Base-by-base conservation (phyloP, 768 basidiomycete species). In the Amanita polypyramis region DNA sequence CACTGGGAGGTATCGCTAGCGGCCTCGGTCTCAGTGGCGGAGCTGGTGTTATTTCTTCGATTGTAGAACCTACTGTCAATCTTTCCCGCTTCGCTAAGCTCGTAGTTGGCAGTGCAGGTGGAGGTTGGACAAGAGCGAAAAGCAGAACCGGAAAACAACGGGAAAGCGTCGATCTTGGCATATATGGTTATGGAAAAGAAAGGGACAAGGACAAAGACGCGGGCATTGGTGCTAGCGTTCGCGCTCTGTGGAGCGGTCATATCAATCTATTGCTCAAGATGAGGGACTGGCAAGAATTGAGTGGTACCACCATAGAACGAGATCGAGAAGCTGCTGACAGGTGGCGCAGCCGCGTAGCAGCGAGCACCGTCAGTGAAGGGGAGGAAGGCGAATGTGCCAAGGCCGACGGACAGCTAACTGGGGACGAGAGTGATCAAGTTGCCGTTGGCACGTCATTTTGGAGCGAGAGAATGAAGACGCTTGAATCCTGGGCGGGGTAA, bases 41-140 rank as follows among this genome's bases (percentile, higher is more conserved):
- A n/a, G 58, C 57, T 46, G 51, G 58, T 40, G 58, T 58, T 34
- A 65, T 73, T 5, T 67, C 71, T 3, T 61, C 65, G 42, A 60
- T 79, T n/a, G 54, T 70, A 30, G 68, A 68, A 10, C 65, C 72
- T 27, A 77, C 74, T 7, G 57, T 68, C 7, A 80, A 86, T 54
- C 57, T 88, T 35, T 69, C 63, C 4, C 59, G 57, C 9, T 74
- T 87, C 54, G 72, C 80, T 37, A 65, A 62, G 43, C 61, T 68
- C 30, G 59, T 80, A 6, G 52, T 70, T 34, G 68, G 50, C 27
- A 20, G 30, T 45, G 48, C 54, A n/a, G 37, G 45, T 20, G 51
- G 35, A 34, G 40, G 25, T 14, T 43, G 43, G 43, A 35, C 35
- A 12, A 43, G 40, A 19, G 49, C 35, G 20, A 50, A 30, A 27